Percentiles rank a stretch among this genome's conserved stretches.
Evolutionary conservation across 441 rosid genomes (phyloP).

Genomic region (Breynia disticha): DNA sequence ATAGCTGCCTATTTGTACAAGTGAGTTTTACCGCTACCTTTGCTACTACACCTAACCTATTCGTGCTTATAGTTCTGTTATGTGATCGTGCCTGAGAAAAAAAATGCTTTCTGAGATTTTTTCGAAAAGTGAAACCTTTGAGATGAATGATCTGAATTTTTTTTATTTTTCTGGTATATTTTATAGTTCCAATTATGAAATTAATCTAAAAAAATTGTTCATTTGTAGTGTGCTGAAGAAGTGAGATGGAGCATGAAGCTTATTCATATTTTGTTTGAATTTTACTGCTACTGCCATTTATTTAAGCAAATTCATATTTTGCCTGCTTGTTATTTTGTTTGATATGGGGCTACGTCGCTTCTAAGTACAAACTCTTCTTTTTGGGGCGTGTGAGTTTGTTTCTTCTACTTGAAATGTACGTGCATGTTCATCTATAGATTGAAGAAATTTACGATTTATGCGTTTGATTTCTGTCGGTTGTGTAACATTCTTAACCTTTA

Average conservation of each 20-base stretch:
- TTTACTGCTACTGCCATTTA: conserved; percentile 16
- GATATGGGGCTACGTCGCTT: no score
- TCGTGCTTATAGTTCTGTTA: no score
- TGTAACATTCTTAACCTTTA: no score
- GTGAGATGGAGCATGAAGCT: conserved; percentile 23
- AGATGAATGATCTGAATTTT: neutral
- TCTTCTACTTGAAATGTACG: conserved; percentile 9
- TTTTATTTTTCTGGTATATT: neutral
- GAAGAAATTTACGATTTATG: neutral
- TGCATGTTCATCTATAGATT: conserved; percentile 8
- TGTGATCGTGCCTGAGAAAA: no score
- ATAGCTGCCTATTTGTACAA: conserved; percentile 94
- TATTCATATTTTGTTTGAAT: conserved; percentile 11
- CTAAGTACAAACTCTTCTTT: neutral
- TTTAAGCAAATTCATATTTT: conserved; percentile 7
- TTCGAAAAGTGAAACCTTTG: no score
- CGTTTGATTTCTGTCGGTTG: no score
- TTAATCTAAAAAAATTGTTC: conserved; percentile 11
- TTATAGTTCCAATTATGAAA: neutral
- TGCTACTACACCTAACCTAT: neutral
- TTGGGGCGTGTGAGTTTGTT: conserved; percentile 8
- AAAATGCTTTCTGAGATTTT: no score
- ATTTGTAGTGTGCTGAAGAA: conserved; percentile 68
- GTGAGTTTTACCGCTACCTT: conserved; percentile 41
- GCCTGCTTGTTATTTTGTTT: conserved; percentile 17